A percentile compares a stretch with the other conserved stretches of the same genome.
Conservation (phyloP, 163 green algal species). For the Scenedesmus sp. region DNA sequence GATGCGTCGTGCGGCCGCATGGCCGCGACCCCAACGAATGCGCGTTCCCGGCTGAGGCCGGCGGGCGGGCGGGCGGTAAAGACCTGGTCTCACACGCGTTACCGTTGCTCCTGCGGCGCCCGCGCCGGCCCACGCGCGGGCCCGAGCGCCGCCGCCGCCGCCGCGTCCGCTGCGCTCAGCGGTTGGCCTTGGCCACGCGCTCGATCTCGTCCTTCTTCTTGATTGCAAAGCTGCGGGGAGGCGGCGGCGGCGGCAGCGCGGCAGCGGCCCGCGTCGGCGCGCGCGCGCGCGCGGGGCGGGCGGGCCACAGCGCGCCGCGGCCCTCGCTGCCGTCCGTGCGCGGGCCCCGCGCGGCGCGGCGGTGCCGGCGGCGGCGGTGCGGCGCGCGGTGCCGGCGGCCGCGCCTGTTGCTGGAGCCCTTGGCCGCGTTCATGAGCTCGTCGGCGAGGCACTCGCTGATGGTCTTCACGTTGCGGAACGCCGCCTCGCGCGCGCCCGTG, state of each 20-base stretch:
- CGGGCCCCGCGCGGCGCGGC: neutral
- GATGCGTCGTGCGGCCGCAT: no score
- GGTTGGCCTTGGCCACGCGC: slow-evolving; percentile 99
- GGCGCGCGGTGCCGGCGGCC: neutral
- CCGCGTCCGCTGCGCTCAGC: no score
- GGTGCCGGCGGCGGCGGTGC: neutral
- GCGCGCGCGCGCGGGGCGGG: neutral
- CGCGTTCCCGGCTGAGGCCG: no score
- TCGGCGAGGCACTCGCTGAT: slow-evolving; percentile 99
- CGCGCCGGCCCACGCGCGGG: no score
- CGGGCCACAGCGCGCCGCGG: neutral
- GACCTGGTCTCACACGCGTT: no score
- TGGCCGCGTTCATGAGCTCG: slow-evolving; percentile 99
- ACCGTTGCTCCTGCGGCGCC: no score
- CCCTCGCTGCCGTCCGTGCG: neutral
- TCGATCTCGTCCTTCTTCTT: slow-evolving; percentile 99
- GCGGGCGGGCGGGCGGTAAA: no score
- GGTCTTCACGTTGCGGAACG: slow-evolving; percentile 99
- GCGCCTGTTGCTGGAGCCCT: slow-evolving; percentile 98
- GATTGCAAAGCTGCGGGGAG: slow-evolving; percentile 94
- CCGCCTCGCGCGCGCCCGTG: slow-evolving; percentile 95
- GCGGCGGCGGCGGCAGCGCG: neutral
- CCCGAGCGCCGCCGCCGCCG: no score
- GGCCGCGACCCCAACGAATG: no score
- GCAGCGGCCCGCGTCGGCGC: neutral